Evolutionary conservation across 192 early-diverging fungal genomes (phyloP), one percentile per base, ranked within the genome.

Genomic region (Martensiomyces pterosporus): DNA sequence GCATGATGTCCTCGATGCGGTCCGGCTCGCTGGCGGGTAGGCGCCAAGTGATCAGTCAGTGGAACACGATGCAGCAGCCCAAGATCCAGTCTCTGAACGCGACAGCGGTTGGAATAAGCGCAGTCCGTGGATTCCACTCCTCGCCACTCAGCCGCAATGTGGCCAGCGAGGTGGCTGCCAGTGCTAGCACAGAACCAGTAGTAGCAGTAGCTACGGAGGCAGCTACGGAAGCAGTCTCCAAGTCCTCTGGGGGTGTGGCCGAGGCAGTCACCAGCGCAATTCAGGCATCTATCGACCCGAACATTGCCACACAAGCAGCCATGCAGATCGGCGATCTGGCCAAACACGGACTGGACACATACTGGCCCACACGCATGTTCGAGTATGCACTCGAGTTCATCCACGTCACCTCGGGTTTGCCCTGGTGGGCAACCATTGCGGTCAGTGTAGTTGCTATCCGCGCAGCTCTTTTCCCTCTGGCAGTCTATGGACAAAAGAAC

Each of bases 381-480:
- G 82, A 97, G 64, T 75, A 72, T 5, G 43, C 81, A 5, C 52
- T 96, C 22, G 95, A 98, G 65, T 79, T 74, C 16, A 54, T 89
- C 29, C 84, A 93, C 57, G 86, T 96, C 13, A 65, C 72, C 19
- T 85, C 84, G 13, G 92, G 92, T 4, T 60, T 96, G 46, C 91
- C 93, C 4, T 98, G 95, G 95, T 95, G 89, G 89, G 86, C 68
- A 7, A 84, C 93, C n/a, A 94, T 98, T 46, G 79, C 77, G 4
- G 62, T 55, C 9, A 60, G 82, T 1, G 91, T 88, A 0, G 25
- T 94, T 22, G 41, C 75, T 7, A 72, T 91, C 16, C 88, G 93
- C 43, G 52, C 80, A 0, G 65, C 77, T 3, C 40, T 92, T 19
- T 62, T 92, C 25, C 93, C 93, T 1, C 42, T 93, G 16, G 77